phyloP scores from a whole-genome alignment of 768 basidiomycete species.

The Naganishia randhawae region DNA sequence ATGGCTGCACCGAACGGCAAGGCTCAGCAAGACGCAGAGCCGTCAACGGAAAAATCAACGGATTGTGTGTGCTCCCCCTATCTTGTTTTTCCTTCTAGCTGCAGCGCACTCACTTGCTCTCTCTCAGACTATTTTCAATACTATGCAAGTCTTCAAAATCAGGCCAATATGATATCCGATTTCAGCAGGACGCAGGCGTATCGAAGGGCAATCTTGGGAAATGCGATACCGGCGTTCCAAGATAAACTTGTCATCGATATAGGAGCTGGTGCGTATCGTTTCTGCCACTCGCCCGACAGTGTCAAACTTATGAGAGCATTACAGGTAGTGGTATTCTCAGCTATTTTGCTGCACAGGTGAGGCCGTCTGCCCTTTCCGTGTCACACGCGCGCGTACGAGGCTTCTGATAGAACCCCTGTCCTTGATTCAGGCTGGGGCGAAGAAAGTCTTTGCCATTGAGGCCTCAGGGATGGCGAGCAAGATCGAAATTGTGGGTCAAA shows the following conservation, averaged over 20 bases:
- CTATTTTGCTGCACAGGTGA: conserved; percentile 43
- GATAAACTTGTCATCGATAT: conserved; percentile 45
- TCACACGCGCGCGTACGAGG: too few species aligned
- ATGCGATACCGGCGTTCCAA: conserved; percentile 44
- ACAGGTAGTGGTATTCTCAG: conserved; percentile 47
- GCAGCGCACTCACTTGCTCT: background rate
- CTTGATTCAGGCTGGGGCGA: conserved; percentile 42
- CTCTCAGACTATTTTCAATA: conserved; percentile 23
- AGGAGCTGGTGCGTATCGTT: conserved; percentile 42
- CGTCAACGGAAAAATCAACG: conserved; percentile 9
- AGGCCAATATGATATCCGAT: conserved; percentile 50
- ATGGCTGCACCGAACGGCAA: conserved; percentile 13
- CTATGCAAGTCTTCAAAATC: conserved; percentile 24
- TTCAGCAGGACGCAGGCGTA: conserved; percentile 46
- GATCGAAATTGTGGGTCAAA: conserved; percentile 39
- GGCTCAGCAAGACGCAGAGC: background rate
- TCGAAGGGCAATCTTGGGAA: conserved; percentile 47
- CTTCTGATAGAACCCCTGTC: background rate
- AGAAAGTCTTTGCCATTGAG: conserved; percentile 46
- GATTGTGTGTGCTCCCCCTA: conserved; percentile 8
- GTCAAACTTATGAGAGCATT: background rate
- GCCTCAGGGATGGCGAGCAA: conserved; percentile 50
- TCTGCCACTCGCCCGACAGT: background rate
- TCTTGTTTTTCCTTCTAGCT: background rate
- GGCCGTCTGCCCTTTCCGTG: background rate